A percentile compares a stretch with the other conserved stretches of the same genome.
phyloP scores from a whole-genome alignment of 1,139 yeast genomes.

The Diutina neorugosa region DNA sequence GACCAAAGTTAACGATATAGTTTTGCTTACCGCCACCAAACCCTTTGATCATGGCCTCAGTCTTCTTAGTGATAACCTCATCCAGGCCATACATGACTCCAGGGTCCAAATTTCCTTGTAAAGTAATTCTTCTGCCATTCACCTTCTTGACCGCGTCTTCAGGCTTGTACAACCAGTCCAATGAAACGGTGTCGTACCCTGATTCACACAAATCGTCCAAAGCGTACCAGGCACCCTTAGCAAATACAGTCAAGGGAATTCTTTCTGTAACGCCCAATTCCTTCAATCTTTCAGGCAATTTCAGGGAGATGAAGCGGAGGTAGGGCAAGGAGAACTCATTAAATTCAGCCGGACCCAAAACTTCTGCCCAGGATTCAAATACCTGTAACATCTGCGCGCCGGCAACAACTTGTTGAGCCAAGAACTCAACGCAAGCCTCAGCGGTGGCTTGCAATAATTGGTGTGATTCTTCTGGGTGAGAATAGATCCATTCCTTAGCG shows the following conservation, averaged over 20 bases:
- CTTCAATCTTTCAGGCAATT: slow-evolving; percentile 54
- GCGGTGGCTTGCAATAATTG: slow-evolving; percentile 65
- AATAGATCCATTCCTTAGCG: slow-evolving; percentile 87
- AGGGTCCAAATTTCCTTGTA: slow-evolving; percentile 95
- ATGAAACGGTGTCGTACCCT: slow-evolving; percentile 80
- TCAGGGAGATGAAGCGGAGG: slow-evolving; percentile 59
- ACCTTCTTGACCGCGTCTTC: slow-evolving; percentile 72
- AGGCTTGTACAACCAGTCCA: slow-evolving; percentile 89
- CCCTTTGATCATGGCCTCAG: slow-evolving; percentile 75
- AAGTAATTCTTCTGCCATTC: slow-evolving; percentile 61
- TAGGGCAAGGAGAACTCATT: slow-evolving; percentile 83
- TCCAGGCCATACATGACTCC: slow-evolving; percentile 86
- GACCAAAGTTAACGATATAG: slow-evolving; percentile 91
- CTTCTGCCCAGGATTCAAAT: slow-evolving; percentile 98
- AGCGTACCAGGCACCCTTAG: slow-evolving; percentile 98
- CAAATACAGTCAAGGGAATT: slow-evolving; percentile 82
- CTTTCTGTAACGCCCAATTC: slow-evolving; percentile 62
- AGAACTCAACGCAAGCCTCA: slow-evolving; percentile 82
- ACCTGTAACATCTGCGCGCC: slow-evolving; percentile 97
- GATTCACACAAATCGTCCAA: slow-evolving; percentile 71
- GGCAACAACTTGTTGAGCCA: slow-evolving; percentile 90
- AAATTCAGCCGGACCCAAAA: slow-evolving; percentile 82
- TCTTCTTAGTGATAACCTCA: slow-evolving; percentile 68
- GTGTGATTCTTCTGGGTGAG: slow-evolving; percentile 63
- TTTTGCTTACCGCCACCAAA: slow-evolving; percentile 88